Evolutionary conservation across 768 basidiomycete genomes (phyloP).

Genomic region (Pleurotus platypus): DNA sequence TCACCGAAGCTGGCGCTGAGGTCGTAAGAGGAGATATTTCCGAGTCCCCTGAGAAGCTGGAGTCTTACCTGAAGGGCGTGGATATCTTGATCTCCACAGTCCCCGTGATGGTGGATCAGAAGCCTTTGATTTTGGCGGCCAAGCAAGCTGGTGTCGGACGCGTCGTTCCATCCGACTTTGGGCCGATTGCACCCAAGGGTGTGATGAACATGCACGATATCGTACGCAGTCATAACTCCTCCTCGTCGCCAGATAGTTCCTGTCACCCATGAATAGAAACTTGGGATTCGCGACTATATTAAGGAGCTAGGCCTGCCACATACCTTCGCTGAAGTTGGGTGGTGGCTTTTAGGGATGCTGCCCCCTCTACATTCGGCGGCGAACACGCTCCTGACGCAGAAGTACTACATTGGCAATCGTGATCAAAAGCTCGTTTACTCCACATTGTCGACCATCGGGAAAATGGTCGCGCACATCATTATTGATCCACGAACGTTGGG

Average conservation of each 20-base stretch:
- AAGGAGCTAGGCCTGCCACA: background rate
- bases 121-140: background rate
- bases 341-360: background rate
- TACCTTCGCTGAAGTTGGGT: background rate
- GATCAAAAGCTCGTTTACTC: background rate
- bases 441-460: background rate
- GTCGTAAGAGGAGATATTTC: background rate
- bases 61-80: background rate
- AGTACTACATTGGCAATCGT: background rate
- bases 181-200: background rate
- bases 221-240: background rate
- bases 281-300: background rate
- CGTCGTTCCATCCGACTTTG: background rate
- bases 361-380: background rate
- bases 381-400: background rate
- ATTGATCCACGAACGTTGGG: background rate
- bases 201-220: background rate
- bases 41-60: background rate
- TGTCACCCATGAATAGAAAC: background rate
- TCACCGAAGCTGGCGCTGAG: slow-evolving; percentile 1
- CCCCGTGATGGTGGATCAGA: background rate
- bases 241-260: background rate
- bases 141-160: slow-evolving; percentile 1
- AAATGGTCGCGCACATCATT: background rate
- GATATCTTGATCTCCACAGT: slow-evolving; percentile 2